phyloP scores from a whole-genome alignment of 805 yeast genomes.

The Brettanomyces sp. region DNA sequence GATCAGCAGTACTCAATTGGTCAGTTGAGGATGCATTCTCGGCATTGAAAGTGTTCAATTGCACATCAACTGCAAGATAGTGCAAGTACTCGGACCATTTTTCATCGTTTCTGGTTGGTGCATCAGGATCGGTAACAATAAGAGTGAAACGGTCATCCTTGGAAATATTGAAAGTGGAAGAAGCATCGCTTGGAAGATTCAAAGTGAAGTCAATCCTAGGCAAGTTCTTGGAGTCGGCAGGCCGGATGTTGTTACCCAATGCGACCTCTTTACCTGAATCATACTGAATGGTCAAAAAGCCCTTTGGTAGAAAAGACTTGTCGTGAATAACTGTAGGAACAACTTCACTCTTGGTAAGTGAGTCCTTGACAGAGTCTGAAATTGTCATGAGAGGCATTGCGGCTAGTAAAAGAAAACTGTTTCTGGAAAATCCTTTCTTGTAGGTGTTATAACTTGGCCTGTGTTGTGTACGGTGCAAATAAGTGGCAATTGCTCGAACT shows the following conservation, averaged over 20 bases:
- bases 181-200: constrained; percentile 21
- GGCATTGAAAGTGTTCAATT: constrained; percentile 30
- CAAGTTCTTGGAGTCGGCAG: constrained; percentile 53
- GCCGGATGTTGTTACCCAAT: constrained; percentile 65
- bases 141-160: constrained; percentile 54
- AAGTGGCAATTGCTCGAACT: no score
- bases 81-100: constrained; percentile 88
- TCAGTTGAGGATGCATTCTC: constrained; percentile 14
- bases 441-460: not conserved
- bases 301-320: constrained; percentile 30
- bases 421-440: not conserved
- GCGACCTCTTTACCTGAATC: constrained; percentile 47
- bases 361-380: constrained; percentile 44
- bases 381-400: constrained; percentile 33
- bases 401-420: not conserved
- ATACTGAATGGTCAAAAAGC: constrained; percentile 56
- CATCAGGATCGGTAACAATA: constrained; percentile 88
- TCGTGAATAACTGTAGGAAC: constrained; percentile 45
- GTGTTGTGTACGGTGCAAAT: no score
- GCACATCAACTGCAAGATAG: constrained; percentile 51
- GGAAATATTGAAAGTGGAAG: constrained; percentile 25
- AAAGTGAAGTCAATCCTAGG: constrained; percentile 65
- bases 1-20: constrained; percentile 26
- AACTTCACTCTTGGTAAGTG: constrained; percentile 38
- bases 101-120: constrained; percentile 74